Evolutionary conservation across 2,329 filamentous ascomycete genomes (phyloP).

Genomic region (Gaeumannomyces tritici): DNA sequence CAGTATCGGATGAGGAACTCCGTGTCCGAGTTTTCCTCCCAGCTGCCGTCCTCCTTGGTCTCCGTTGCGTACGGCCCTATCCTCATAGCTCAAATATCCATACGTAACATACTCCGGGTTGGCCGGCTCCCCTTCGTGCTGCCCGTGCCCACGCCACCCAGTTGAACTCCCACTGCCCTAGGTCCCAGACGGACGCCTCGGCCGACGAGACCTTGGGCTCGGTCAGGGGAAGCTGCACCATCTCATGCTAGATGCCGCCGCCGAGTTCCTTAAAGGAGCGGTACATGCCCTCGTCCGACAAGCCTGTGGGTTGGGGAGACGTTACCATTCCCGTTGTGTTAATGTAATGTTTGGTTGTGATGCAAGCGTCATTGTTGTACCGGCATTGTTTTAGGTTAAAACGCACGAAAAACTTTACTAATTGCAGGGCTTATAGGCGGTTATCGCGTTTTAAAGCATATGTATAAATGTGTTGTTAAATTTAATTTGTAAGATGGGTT

Average conservation of each 20-base stretch:
- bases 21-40: not conserved
- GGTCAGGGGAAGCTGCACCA: slow-evolving; percentile 3
- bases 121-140: slow-evolving; percentile 1
- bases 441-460: no score
- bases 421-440: no score
- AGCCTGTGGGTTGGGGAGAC: no score
- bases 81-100: not conserved
- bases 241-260: slow-evolving; percentile 3
- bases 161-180: slow-evolving; percentile 5
- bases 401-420: no score
- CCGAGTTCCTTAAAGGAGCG: no score
- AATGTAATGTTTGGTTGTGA: no score
- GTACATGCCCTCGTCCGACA: no score
- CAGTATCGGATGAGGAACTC: slow-evolving; percentile 19
- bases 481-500: no score
- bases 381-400: no score
- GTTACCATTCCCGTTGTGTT: no score
- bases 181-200: slow-evolving; percentile 4
- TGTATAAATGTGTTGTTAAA: no score
- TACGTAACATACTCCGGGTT: not conserved
- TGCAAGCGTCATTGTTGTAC: no score
- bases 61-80: not conserved
- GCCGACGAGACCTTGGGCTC: slow-evolving; percentile 7
- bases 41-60: not conserved
- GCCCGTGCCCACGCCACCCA: slow-evolving; percentile 3